Evolutionary conservation across 257 asterid genomes (phyloP).

Genomic region (Solanum bulbocastanum): DNA sequence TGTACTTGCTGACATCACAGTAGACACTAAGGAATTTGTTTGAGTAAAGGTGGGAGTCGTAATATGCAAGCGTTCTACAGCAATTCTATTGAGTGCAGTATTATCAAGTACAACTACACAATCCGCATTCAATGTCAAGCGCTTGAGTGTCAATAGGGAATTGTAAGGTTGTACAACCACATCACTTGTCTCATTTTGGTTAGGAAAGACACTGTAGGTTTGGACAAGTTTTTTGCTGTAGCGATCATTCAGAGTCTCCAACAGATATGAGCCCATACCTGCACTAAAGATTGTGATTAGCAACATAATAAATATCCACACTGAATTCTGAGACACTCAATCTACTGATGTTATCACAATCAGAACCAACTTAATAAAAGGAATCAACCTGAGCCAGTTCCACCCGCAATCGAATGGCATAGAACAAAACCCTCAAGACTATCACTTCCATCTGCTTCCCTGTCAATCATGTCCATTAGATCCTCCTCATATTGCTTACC

Average conservation of each 20-base stretch:
- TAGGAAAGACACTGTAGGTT: conserved; percentile 98
- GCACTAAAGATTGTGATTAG: conserved; percentile 12
- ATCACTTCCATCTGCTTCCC: conserved; percentile 99
- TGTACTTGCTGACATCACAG: conserved; percentile 99
- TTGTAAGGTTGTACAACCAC: conserved; percentile 99
- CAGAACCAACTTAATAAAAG: background rate
- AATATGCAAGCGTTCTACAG: conserved; percentile 92
- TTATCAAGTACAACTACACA: conserved; percentile 99
- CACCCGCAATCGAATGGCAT: conserved; percentile 99
- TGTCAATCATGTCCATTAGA: conserved; percentile 97
- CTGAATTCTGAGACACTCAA: background rate
- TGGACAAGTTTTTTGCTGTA: conserved; percentile 98
- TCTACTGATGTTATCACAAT: background rate
- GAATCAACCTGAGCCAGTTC: conserved; percentile 12
- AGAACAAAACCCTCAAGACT: conserved; percentile 99
- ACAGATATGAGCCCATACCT: conserved; percentile 98
- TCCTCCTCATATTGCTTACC: conserved; percentile 97
- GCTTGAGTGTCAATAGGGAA: conserved; percentile 89
- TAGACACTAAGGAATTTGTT: conserved; percentile 94
- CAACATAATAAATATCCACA: background rate
- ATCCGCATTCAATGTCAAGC: conserved; percentile 91
- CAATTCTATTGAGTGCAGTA: conserved; percentile 92
- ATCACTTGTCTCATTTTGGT: conserved; percentile 97
- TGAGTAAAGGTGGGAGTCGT: conserved; percentile 89
- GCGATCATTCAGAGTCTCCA: conserved; percentile 95